A percentile compares a stretch with the other conserved stretches of the same genome.
Conservation (phyloP, 2,329 filamentous ascomycete species). For the Scytalidium lignicola region DNA sequence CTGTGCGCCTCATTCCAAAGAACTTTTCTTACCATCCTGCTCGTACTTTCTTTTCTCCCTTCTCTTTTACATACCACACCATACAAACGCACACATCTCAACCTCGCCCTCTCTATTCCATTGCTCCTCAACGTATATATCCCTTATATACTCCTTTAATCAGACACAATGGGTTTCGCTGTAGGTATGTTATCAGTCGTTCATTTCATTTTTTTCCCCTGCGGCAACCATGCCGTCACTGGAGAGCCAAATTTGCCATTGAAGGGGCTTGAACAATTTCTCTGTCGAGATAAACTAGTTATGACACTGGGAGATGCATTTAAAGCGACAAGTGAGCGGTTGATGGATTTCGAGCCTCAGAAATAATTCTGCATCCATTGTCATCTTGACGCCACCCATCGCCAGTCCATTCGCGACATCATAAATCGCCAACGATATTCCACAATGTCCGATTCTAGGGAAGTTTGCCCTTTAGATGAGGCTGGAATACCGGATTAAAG, state of each 20-base stretch:
- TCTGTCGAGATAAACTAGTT: not conserved
- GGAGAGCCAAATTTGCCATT: constrained; percentile 5
- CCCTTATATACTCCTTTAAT: constrained; percentile 20
- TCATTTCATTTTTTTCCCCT: constrained; percentile 1
- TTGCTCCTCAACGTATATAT: constrained; percentile 6
- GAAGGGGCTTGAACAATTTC: not conserved
- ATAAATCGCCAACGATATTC: not conserved
- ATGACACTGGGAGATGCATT: not conserved
- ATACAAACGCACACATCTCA: not conserved
- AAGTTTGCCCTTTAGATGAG: no score
- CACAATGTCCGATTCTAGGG: no score
- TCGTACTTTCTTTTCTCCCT: not conserved
- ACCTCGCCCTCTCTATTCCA: not conserved
- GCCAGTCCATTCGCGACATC: not conserved
- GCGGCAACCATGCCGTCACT: constrained; percentile 14
- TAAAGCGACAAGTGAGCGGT: constrained; percentile 9
- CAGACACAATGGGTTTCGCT: constrained; percentile 34
- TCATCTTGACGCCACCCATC: constrained; percentile 8
- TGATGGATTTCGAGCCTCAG: not conserved
- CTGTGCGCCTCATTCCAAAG: not conserved
- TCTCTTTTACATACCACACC: not conserved
- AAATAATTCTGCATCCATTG: not conserved
- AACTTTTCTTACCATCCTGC: constrained; percentile 5
- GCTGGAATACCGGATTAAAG: no score
- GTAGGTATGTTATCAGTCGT: constrained; percentile 29